Conservation (phyloP, 257 asterid genomes). For the Solanum gandarillasii region DNA sequence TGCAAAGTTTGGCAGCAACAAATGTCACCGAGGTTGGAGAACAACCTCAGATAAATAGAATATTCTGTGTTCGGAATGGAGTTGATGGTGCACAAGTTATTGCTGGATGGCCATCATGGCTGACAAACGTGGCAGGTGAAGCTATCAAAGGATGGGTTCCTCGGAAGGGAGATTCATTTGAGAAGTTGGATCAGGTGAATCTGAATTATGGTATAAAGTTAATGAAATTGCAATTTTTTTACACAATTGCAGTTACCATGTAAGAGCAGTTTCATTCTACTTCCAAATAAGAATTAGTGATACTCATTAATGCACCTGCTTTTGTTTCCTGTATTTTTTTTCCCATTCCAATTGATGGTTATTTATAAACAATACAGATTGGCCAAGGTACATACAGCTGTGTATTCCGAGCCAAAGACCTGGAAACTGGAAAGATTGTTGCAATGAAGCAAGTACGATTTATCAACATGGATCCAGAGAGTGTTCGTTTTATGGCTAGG, state of each 20-base stretch:
- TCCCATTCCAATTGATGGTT: neutral
- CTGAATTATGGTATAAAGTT: neutral
- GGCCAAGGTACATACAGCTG: slow-evolving; percentile 98
- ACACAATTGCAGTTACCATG: neutral
- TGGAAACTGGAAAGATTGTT: slow-evolving; percentile 69
- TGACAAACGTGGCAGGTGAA: slow-evolving; percentile 81
- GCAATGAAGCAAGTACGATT: slow-evolving; percentile 86
- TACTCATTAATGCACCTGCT: neutral
- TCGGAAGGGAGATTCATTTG: slow-evolving; percentile 77
- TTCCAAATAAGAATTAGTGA: neutral
- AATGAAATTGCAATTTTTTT: neutral
- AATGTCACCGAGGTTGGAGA: slow-evolving; percentile 19
- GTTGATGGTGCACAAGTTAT: slow-evolving; percentile 68
- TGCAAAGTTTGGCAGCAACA: slow-evolving; percentile 9
- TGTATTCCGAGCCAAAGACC: slow-evolving; percentile 86
- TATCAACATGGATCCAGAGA: slow-evolving; percentile 88
- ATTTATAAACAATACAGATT: slow-evolving; percentile 32
- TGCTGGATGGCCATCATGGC: slow-evolving; percentile 94
- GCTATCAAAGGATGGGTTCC: slow-evolving; percentile 95
- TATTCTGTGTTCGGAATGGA: slow-evolving; percentile 49
- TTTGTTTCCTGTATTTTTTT: neutral
- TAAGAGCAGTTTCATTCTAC: neutral
- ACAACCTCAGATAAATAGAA: slow-evolving; percentile 50
- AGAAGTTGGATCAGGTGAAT: slow-evolving; percentile 82
- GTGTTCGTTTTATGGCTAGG: slow-evolving; percentile 92